These are phyloP conservation scores for Eimeria maxima DNA, from an alignment of 169 alveolate species.

Conservation along the genomic window DNA sequence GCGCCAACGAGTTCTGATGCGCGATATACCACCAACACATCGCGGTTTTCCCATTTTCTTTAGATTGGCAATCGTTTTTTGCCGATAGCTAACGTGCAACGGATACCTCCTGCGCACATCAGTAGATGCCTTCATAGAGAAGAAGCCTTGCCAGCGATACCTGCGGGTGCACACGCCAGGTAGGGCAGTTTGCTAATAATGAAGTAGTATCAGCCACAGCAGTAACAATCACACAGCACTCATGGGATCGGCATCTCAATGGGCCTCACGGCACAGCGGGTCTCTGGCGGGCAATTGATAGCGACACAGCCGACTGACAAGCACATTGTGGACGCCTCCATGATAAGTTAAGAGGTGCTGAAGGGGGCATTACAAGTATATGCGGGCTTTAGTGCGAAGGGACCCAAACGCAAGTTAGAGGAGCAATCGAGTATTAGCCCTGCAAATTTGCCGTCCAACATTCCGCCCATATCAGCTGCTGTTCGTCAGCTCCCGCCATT, in stretches of 20 bases:
- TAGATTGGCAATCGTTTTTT: neutral
- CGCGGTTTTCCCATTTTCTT: neutral
- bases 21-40: neutral
- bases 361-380: neutral
- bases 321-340: neutral
- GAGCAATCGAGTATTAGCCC: neutral
- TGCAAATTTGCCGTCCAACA: neutral
- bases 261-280: neutral
- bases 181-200: neutral
- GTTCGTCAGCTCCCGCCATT: neutral
- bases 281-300: neutral
- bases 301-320: neutral
- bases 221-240: neutral
- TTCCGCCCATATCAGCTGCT: neutral
- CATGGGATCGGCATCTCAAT: neutral
- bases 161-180: neutral
- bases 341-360: neutral
- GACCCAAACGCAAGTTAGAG: neutral
- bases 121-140: neutral
- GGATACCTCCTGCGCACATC: neutral
- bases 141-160: neutral
- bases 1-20: neutral
- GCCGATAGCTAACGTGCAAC: neutral
- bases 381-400: neutral
- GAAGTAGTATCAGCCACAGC: neutral